Evolutionary conservation across 345 rosid species (phyloP).

Genomic region (Corchorus olitorius): DNA sequence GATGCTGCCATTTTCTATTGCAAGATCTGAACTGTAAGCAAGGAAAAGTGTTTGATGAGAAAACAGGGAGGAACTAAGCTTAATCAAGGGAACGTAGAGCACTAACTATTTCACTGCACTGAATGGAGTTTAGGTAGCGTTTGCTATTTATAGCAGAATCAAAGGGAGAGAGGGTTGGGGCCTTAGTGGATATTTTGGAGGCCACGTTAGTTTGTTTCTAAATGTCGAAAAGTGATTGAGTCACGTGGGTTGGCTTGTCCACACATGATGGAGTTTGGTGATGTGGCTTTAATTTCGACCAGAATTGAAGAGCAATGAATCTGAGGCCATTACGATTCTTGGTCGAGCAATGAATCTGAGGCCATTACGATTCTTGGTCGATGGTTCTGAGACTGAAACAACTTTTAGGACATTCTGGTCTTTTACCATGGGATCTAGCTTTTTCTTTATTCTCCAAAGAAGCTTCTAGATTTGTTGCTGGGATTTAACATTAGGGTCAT

Average conservation of each 20-base stretch:
- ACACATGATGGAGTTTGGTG: conserved; percentile 17
- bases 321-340: conserved; percentile 22
- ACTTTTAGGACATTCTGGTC: neutral
- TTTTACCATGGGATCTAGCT: neutral
- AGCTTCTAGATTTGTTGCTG: neutral
- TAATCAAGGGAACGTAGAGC: neutral
- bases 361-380: conserved; percentile 13
- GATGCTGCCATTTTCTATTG: conserved; percentile 41
- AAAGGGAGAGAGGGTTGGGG: neutral
- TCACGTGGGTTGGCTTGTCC: conserved; percentile 37
- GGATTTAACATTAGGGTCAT: neutral
- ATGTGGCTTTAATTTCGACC: conserved; percentile 35
- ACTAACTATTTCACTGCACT: neutral
- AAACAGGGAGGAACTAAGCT: neutral
- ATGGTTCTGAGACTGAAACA: neutral
- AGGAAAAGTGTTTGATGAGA: neutral
- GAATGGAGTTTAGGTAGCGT: neutral
- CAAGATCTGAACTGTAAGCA: neutral
- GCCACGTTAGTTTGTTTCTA: conserved; percentile 33
- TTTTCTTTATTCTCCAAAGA: neutral
- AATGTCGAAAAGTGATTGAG: conserved; percentile 9
- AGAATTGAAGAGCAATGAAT: neutral
- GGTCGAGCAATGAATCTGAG: no score
- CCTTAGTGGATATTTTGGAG: conserved; percentile 27
- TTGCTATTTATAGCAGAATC: neutral